These are phyloP conservation scores for Waltergamsia citrina DNA, from an alignment of 2,329 filamentous ascomycete species.

Conservation along the genomic window DNA sequence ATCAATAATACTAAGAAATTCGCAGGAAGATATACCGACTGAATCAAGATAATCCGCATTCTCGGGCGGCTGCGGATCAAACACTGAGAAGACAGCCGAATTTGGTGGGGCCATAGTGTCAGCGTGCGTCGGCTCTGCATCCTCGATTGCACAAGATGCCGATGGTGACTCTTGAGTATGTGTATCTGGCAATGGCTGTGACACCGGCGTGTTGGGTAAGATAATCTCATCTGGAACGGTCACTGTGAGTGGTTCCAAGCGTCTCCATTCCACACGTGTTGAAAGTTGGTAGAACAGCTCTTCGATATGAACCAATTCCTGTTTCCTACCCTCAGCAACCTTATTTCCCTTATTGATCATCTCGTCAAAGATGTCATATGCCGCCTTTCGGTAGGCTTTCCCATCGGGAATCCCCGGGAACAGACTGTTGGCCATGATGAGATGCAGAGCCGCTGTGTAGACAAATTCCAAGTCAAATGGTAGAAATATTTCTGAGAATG, in stretches of 20 bases:
- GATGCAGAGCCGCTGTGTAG: slow-evolving; percentile 21
- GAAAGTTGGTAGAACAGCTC: slow-evolving; percentile 16
- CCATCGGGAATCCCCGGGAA: slow-evolving; percentile 19
- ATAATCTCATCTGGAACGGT: background rate
- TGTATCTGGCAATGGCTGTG: slow-evolving; percentile 3
- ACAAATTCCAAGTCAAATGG: slow-evolving; percentile 28
- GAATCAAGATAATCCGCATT: slow-evolving; percentile 21
- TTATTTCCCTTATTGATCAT: slow-evolving; percentile 22
- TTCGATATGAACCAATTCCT: slow-evolving; percentile 19
- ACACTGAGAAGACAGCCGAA: no score
- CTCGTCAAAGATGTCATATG: slow-evolving; percentile 19
- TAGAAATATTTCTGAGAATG: slow-evolving; percentile 21
- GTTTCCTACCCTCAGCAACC: slow-evolving; percentile 19
- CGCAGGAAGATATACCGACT: slow-evolving; percentile 26
- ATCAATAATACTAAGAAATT: slow-evolving; percentile 26
- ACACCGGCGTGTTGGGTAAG: slow-evolving; percentile 6
- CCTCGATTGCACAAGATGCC: background rate
- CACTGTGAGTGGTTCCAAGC: slow-evolving; percentile 2
- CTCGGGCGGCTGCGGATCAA: no score
- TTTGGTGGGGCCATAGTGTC: no score
- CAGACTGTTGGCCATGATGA: slow-evolving; percentile 23
- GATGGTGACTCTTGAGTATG: slow-evolving; percentile 1
- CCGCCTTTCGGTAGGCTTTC: slow-evolving; percentile 11
- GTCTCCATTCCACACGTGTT: slow-evolving; percentile 16
- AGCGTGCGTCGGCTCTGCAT: no score